Evolutionary conservation across 1,139 yeast species (phyloP), one percentile per base, ranked within the genome.

Genomic region (Saccharomyces hybrid): DNA sequence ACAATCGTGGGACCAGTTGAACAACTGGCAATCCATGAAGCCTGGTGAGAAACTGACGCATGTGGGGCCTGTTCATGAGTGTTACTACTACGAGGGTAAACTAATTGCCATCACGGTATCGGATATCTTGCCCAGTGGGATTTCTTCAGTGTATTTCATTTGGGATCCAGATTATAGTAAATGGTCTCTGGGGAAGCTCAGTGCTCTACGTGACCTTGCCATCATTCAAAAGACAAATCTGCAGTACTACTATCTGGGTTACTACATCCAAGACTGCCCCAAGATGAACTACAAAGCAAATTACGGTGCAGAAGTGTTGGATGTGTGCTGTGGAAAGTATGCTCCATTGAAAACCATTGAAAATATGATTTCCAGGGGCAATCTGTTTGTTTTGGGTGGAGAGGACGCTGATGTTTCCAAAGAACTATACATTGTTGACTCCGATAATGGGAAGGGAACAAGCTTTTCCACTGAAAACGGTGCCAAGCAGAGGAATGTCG

Each of bases 61-160:
- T 50, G 66, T 59, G 66, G 89, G 79, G 62, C 83, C 80, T 53
- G 78, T 77, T 0, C 98, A 91, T 67, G 96, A 88, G 64, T 80
- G 88, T 65, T 90, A 89, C 65, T 86, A 86, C 63, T 68, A 79
- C 26, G 79, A 87, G 50, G 82, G 72, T 4, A 76, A 78, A 56
- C 72, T 91, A 32, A 80, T 88, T 46, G 97, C 95, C 0, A 72
- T 91, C 34, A 88, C 89, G 0, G 88, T 90, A 0, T 67, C 87
- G 28, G 98, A 91, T 68, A 73, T 90, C 34, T 68, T 91, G 42
- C 96, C 96, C 0, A 70, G 81, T 16, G 86, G 91, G 0, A 70
- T 91, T 0, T 88, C 96, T 0, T 84, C 96, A 0, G 93, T 91
- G 0, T 91, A 90, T 65, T 86, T 90, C 64, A 82, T 90, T 16